Percentiles rank a stretch among this genome's conserved stretches.
phyloP scores from a whole-genome alignment of 1,284 basidiomycete species.

The Trametes sp. region DNA sequence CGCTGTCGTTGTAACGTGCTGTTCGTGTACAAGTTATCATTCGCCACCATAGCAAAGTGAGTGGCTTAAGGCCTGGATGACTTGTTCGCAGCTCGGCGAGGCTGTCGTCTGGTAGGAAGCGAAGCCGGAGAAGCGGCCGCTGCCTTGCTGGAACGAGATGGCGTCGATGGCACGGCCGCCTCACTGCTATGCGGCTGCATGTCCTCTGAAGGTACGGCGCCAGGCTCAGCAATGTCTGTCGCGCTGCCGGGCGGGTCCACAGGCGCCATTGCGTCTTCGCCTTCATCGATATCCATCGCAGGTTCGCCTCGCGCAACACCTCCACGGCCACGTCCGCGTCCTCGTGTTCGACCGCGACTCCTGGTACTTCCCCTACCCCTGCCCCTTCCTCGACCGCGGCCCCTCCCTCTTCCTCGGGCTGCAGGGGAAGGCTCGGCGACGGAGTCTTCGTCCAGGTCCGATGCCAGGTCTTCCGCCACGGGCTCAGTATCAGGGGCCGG shows the following conservation, averaged over 20 bases:
- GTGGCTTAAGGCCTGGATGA: background rate
- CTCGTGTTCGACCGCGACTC: background rate
- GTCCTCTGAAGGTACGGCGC: background rate
- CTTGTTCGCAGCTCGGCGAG: slow-evolving; percentile 21
- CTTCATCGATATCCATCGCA: background rate
- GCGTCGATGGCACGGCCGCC: background rate
- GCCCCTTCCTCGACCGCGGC: slow-evolving; percentile 9
- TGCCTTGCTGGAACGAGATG: background rate
- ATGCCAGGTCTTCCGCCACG: background rate
- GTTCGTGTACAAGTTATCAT: background rate
- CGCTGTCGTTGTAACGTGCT: background rate
- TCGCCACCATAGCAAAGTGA: background rate
- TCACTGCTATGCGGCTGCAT: background rate
- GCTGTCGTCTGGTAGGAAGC: slow-evolving; percentile 21
- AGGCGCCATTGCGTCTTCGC: background rate
- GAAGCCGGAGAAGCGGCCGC: background rate
- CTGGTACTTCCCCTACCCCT: slow-evolving; percentile 6
- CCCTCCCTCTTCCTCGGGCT: background rate
- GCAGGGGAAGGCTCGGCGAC: background rate
- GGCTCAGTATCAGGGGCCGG: background rate
- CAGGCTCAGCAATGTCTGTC: background rate
- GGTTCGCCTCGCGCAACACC: background rate
- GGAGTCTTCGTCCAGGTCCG: background rate
- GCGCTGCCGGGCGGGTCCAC: no score
- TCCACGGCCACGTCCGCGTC: slow-evolving; percentile 3